Evolutionary conservation across 2,329 filamentous ascomycete genomes (phyloP), one percentile per base, ranked within the genome.

Genomic region (Acrodontium crateriforme): DNA sequence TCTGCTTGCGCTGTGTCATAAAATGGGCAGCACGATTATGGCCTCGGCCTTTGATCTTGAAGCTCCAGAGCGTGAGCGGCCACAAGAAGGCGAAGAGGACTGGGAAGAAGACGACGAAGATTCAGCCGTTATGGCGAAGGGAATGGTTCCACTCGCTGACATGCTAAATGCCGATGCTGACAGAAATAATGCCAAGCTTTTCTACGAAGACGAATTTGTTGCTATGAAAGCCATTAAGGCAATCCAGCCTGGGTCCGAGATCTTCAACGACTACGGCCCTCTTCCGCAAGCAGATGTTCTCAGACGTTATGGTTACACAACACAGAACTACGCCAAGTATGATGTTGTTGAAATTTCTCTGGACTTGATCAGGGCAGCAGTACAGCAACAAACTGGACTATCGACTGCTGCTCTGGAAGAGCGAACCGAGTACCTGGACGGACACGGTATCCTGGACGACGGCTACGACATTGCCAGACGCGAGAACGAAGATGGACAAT

Each of bases 71-170:
- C 41, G 42, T n/a, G 45, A 53, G 0, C 66, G 72, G 13, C 62
- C 73, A 4, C 62, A 70, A 1, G 69, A 72, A 2, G 68, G 73
- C 3, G 66, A 68, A 25, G 62, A 62, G 11, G 47, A 38, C 7
- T 46, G 45, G 44, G 45, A 49, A 35, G 58, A 57, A 16, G 60
- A 65, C 17, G 59, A 54, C n/a, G 43, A 46, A 27, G 44, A 39
- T 14, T 25, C 25, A 7, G 32, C 27, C 5, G 52, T 54, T 4
- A 42, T 63, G 4, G 59, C 66, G 11, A 81, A 92, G 55, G 84
- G 79, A 28, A 89, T 93, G 81, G 78, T 93, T 0, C 83, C 84
- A 2, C 69, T 94, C 61, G 84, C 84, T 1, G 85, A 93, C 49
- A 75, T 92, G 46, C 64, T 94, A 17, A 93, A 92, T 45, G 82